Percentiles rank a stretch among this genome's conserved stretches.
Conservation (phyloP, 2,329 filamentous ascomycete genomes). For the Aspergillus thermomutatus region DNA sequence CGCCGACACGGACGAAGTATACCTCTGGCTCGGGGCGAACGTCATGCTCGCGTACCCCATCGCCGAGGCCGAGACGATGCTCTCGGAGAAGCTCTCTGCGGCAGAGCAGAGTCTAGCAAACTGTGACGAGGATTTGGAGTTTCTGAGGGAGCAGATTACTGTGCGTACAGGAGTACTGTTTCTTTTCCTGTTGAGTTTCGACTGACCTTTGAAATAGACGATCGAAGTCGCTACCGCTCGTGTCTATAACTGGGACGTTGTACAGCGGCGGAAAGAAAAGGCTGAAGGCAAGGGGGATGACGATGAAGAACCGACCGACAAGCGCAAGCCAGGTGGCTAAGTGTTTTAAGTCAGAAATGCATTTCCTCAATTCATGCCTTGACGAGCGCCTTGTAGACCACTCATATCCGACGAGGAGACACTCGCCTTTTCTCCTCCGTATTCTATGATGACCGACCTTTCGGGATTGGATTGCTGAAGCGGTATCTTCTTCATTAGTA, state of each 20-base stretch:
- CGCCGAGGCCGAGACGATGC: slow-evolving; percentile 75
- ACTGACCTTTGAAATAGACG: slow-evolving; percentile 57
- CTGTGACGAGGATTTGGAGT: slow-evolving; percentile 95
- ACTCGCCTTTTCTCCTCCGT: not conserved
- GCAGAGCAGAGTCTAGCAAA: slow-evolving; percentile 79
- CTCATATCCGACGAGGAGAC: not conserved
- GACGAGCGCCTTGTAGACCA: not conserved
- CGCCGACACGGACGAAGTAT: slow-evolving; percentile 75
- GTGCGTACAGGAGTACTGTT: slow-evolving; percentile 49
- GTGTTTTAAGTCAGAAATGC: not conserved
- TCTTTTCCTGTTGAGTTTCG: not conserved
- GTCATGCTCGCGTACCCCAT: slow-evolving; percentile 97
- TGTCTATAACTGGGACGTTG: slow-evolving; percentile 99
- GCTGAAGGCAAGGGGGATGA: slow-evolving; percentile 47
- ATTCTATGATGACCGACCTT: not conserved
- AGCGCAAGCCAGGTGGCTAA: slow-evolving; percentile 19
- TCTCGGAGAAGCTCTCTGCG: slow-evolving; percentile 71
- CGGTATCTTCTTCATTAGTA: too few species aligned
- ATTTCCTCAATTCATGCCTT: not conserved
- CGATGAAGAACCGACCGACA: slow-evolving; percentile 44
- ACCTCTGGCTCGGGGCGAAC: slow-evolving; percentile 97
- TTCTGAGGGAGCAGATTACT: slow-evolving; percentile 92
- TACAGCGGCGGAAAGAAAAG: slow-evolving; percentile 90
- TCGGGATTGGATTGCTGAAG: not conserved
- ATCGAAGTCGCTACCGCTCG: slow-evolving; percentile 94